Conservation (phyloP, 768 basidiomycete genomes). For the Gymnopilus dilepis region DNA sequence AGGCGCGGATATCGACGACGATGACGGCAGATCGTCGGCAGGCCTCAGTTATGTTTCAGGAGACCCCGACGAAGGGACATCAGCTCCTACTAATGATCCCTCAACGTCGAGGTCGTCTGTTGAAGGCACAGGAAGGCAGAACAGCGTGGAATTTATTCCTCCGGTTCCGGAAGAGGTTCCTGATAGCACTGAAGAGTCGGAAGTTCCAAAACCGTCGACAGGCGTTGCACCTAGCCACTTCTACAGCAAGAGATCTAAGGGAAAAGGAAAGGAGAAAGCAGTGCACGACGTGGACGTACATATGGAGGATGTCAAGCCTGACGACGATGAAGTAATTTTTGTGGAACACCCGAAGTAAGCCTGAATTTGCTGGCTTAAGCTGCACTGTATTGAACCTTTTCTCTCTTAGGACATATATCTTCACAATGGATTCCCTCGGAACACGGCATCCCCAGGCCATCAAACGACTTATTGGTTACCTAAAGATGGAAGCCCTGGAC, state of each 20-base stretch:
- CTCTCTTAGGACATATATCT: slow-evolving; percentile 71
- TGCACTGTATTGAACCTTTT: not conserved
- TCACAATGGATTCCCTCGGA: slow-evolving; percentile 91
- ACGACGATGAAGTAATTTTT: slow-evolving; percentile 10
- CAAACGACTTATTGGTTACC: slow-evolving; percentile 67
- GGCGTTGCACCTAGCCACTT: slow-evolving; percentile 10
- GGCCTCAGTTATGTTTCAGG: slow-evolving; percentile 18
- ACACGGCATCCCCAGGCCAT: slow-evolving; percentile 68
- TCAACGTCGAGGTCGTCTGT: not conserved
- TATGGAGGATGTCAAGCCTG: not conserved
- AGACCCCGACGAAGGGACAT: not conserved
- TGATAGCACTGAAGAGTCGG: slow-evolving; percentile 13
- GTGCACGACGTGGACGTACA: not conserved
- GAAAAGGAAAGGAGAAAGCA: slow-evolving; percentile 28
- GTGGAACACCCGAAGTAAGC: slow-evolving; percentile 18
- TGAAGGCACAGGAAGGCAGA: not conserved
- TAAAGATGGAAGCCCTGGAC: slow-evolving; percentile 77
- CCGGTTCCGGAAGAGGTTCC: not conserved
- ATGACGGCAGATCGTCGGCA: not conserved
- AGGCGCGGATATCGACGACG: not conserved
- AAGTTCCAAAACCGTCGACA: not conserved
- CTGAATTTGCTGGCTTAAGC: not conserved
- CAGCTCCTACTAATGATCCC: not conserved
- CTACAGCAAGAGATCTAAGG: slow-evolving; percentile 19
- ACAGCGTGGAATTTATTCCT: not conserved